Conservation (phyloP, 495 filamentous ascomycete species). For the Xylaria grammica region DNA sequence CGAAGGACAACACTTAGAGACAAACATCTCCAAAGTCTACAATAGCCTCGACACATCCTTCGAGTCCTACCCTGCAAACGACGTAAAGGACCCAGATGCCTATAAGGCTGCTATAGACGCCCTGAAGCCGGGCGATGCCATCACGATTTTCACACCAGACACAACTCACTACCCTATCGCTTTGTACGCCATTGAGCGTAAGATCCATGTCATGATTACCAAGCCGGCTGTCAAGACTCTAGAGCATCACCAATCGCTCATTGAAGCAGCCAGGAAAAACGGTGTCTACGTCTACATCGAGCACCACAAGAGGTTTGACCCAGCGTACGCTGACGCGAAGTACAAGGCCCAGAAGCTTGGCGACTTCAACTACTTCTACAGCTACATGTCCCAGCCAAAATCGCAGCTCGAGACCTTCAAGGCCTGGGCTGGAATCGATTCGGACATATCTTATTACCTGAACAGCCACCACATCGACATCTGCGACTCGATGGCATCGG, state of each 20-base stretch:
- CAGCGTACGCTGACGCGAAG: constrained; percentile 86
- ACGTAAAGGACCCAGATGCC: constrained; percentile 72
- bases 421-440: constrained; percentile 90
- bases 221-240: constrained; percentile 92
- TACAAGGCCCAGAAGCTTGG: constrained; percentile 75
- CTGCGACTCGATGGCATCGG: constrained; percentile 83
- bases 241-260: constrained; percentile 74
- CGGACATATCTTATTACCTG: constrained; percentile 92
- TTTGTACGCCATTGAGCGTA: constrained; percentile 85
- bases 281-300: constrained; percentile 92
- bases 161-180: constrained; percentile 95
- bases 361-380: constrained; percentile 98
- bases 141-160: constrained; percentile 97
- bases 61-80: constrained; percentile 77
- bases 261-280: constrained; percentile 72
- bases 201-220: constrained; percentile 89
- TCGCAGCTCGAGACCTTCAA: constrained; percentile 93
- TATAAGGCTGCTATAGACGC: constrained; percentile 92
- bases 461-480: constrained; percentile 95
- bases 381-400: constrained; percentile 96
- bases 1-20: constrained; percentile 78
- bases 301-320: constrained; percentile 96
- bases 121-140: constrained; percentile 80
- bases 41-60: constrained; percentile 86
- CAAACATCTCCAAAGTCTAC: constrained; percentile 87